Evolutionary conservation across 345 rosid species (phyloP).

Genomic region (Populus alba): DNA sequence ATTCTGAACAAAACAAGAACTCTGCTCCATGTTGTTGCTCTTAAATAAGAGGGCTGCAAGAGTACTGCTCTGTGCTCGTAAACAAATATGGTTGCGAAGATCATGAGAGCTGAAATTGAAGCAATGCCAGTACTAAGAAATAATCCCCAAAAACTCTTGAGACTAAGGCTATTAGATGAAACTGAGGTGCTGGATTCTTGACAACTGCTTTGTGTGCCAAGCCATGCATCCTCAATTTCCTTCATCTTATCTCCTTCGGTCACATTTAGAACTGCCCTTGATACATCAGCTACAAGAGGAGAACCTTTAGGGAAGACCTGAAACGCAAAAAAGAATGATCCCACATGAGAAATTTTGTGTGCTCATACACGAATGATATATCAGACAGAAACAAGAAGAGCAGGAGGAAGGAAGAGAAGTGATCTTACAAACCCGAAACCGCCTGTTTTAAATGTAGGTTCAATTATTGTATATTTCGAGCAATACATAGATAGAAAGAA

Average conservation of each 20-base stretch:
- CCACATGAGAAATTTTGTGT: neutral
- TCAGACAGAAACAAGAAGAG: neutral
- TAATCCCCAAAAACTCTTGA: slow-evolving; percentile 11
- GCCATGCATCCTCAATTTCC: neutral
- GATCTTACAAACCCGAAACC: slow-evolving; percentile 43
- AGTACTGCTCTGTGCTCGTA: neutral
- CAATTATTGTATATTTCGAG: slow-evolving; percentile 19
- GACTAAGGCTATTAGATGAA: slow-evolving; percentile 2
- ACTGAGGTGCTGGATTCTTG: neutral
- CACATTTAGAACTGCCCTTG: slow-evolving; percentile 8
- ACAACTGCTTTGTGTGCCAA: neutral
- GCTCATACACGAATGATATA: too few relatives aligned
- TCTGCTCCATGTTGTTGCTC: neutral
- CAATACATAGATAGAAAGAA: slow-evolving; percentile 23
- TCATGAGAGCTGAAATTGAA: slow-evolving; percentile 3
- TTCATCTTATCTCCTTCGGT: neutral
- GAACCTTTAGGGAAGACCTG: slow-evolving; percentile 17
- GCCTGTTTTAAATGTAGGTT: slow-evolving; percentile 23
- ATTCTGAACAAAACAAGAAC: neutral
- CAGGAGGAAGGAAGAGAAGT: too few relatives aligned
- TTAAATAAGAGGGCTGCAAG: neutral
- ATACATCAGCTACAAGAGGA: slow-evolving; percentile 6
- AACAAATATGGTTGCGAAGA: too few relatives aligned
- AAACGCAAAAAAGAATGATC: neutral
- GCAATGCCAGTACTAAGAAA: slow-evolving; percentile 10